Evolutionary conservation across 139 green algal species (phyloP), one percentile per base, ranked within the genome.

Genomic region (Choricystis sp.): DNA sequence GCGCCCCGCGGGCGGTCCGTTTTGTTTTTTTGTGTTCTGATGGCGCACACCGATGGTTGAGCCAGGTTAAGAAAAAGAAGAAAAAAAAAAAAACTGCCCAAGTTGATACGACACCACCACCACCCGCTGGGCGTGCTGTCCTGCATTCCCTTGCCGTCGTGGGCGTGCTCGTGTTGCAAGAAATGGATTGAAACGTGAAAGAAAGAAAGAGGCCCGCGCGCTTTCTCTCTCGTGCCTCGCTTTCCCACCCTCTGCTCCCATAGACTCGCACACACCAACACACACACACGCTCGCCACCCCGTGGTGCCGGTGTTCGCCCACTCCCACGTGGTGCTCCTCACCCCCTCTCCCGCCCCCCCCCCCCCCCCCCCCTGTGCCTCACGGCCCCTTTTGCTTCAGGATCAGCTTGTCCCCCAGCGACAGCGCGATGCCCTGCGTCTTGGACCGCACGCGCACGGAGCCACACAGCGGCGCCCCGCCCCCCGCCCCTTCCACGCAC

Each of bases 391-490:
- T 95, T 73, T 96, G 90, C 79, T 95, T 96, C 27, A 98, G 74
- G 27, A 95, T 98, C 65, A 99, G 96, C 80, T 99, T 99, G 77
- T 99, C 93, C 0, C 91, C 91, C 25, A 97, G 77, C 14, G 81
- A 91, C 9, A 96, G 75, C 4, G 90, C 90, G 67, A 97, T 96
- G 63, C 90, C 90, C 67, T 84, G 78, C 55, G 78, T 84, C 67
- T 84, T 84, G 30, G 78, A 84, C 26, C 28, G 27, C 19, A 52
- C 19, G 23, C 19, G 5, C 26, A 29, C 16, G 25, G 19, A 28
- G 59, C 28, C 59, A 1, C 25, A 4, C 16, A 59, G 40, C n/a
- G 23, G 3, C 21, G 29, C 3, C 24, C n/a, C 1, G 3, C 2
- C 9, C 23, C n/a, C 60, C 49, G n/a, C 26, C 9, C 67, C 81